phyloP scores from a whole-genome alignment of 164 flowering plant species.

The Stephania cephalantha region DNA sequence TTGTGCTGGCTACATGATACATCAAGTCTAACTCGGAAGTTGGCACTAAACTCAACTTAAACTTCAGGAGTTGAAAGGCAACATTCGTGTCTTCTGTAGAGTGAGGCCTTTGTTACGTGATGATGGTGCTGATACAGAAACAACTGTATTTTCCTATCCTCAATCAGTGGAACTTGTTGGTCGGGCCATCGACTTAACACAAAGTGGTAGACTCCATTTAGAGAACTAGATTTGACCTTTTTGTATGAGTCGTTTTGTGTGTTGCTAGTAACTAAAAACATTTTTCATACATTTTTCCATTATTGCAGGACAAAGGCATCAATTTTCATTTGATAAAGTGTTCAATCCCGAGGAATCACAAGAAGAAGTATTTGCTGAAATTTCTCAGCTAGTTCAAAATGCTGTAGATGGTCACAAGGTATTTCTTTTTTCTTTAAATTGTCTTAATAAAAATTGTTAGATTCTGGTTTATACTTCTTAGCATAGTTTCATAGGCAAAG shows the following conservation, averaged over 20 bases:
- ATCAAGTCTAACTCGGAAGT: not conserved
- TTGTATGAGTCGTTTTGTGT: not conserved
- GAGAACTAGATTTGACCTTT: not conserved
- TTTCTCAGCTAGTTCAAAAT: slow-evolving; percentile 96
- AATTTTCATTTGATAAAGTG: slow-evolving; percentile 86
- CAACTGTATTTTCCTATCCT: slow-evolving; percentile 57
- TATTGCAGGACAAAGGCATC: slow-evolving; percentile 73
- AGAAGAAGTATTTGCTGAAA: slow-evolving; percentile 87
- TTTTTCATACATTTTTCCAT: not conserved
- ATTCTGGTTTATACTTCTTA: too few species aligned
- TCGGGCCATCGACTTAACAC: slow-evolving; percentile 67
- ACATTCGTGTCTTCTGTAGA: slow-evolving; percentile 93
- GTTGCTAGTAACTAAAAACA: not conserved
- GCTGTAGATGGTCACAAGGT: slow-evolving; percentile 99
- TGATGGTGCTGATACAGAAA: slow-evolving; percentile 50
- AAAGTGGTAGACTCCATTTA: slow-evolving; percentile 46
- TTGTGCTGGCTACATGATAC: not conserved
- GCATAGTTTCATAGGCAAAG: too few species aligned
- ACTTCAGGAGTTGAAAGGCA: slow-evolving; percentile 92
- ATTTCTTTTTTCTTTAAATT: not conserved
- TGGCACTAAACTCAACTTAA: slow-evolving; percentile 6
- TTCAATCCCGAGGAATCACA: slow-evolving; percentile 76
- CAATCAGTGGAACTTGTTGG: slow-evolving; percentile 65
- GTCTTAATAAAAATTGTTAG: not conserved
- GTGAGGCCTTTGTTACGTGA: slow-evolving; percentile 84